Conservation (phyloP, 2,329 filamentous ascomycete genomes). For the Curvularia spicifera region DNA sequence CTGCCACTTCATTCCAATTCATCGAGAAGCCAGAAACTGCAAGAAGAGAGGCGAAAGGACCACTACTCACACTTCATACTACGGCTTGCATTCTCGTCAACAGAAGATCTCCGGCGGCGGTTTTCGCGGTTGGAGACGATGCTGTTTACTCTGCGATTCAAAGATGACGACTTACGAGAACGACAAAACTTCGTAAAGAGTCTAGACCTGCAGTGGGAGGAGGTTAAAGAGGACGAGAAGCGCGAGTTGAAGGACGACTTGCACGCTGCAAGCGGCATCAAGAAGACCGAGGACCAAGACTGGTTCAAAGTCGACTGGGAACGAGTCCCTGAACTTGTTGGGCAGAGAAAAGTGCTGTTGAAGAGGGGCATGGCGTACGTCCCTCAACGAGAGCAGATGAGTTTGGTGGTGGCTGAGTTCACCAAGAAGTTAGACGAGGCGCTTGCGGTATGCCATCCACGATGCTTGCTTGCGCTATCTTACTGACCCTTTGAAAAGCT, state of each 20-base stretch:
- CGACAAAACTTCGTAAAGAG: constrained; percentile 76
- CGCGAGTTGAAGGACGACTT: constrained; percentile 68
- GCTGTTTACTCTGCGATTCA: constrained; percentile 84
- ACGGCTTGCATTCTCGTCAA: constrained; percentile 87
- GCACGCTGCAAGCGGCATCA: constrained; percentile 57
- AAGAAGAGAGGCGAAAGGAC: constrained; percentile 84
- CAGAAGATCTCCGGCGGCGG: constrained; percentile 85
- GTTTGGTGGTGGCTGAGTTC: constrained; percentile 89
- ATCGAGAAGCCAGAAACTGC: constrained; percentile 64
- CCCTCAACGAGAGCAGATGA: constrained; percentile 82
- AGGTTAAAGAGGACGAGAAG: constrained; percentile 80
- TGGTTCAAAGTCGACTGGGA: constrained; percentile 99
- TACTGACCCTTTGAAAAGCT: constrained; percentile 58
- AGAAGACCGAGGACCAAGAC: constrained; percentile 73
- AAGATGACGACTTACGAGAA: constrained; percentile 76
- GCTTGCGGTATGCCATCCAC: constrained; percentile 68
- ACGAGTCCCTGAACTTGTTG: constrained; percentile 86
- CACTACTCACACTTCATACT: constrained; percentile 99
- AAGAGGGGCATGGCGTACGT: constrained; percentile 88
- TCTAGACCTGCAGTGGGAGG: constrained; percentile 83
- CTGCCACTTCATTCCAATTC: constrained; percentile 80
- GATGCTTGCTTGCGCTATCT: neutral
- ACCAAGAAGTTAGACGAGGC: constrained; percentile 77
- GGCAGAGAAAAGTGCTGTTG: constrained; percentile 73
- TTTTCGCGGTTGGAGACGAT: constrained; percentile 87